A percentile compares a stretch with the other conserved stretches of the same genome.
These are phyloP conservation scores for Teunomyces kruisii DNA, from an alignment of 805 yeast genomes.

Conservation along the genomic window DNA sequence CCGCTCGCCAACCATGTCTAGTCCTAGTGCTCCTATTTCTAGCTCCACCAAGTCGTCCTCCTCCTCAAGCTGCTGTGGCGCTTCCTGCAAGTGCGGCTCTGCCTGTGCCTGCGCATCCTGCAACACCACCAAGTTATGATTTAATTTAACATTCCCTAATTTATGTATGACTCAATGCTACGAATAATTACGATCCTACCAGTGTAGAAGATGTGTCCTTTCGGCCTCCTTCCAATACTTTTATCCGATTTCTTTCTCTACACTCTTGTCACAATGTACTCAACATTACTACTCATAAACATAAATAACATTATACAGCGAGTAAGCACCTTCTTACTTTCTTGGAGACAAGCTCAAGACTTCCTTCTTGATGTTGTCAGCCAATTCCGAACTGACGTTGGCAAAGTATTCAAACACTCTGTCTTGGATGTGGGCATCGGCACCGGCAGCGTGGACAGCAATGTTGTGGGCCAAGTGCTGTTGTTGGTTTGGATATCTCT, in stretches of 20 bases:
- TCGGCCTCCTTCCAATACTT: too few relatives aligned
- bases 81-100: slow-evolving; percentile 43
- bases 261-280: background rate
- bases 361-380: slow-evolving; percentile 65
- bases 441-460: slow-evolving; percentile 68
- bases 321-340: slow-evolving; percentile 20
- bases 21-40: slow-evolving; percentile 1
- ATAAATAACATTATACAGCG: slow-evolving; percentile 7
- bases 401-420: slow-evolving; percentile 73
- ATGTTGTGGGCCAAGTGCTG: slow-evolving; percentile 79
- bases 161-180: background rate
- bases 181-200: background rate
- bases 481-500: slow-evolving; percentile 80
- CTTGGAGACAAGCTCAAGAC: slow-evolving; percentile 52
- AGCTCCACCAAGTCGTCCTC: slow-evolving; percentile 13
- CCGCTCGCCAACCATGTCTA: slow-evolving; percentile 1
- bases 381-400: slow-evolving; percentile 70
- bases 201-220: too few relatives aligned
- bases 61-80: slow-evolving; percentile 32
- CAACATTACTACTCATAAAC: slow-evolving; percentile 1
- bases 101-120: slow-evolving; percentile 40
- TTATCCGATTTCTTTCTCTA: too few relatives aligned
- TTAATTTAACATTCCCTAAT: too few relatives aligned
- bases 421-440: slow-evolving; percentile 75
- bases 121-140: slow-evolving; percentile 41